Conservation (phyloP, 1,284 basidiomycete species). For the Apiotrichum veenhuisii region DNA sequence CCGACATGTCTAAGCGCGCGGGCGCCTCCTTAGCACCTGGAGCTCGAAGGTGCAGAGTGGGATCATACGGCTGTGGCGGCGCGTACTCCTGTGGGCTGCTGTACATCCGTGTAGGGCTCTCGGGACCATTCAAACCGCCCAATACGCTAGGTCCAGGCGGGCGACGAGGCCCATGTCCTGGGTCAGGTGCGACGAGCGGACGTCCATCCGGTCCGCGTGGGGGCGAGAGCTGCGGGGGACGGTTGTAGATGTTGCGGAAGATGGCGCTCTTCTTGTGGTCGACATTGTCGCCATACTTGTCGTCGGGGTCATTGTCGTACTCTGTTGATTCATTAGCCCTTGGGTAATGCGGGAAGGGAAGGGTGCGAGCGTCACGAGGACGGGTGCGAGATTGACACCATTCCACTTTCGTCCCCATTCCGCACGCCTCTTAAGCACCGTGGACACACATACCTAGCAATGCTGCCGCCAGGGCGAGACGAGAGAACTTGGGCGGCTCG, state of each 20-base stretch:
- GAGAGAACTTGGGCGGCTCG: constrained; percentile 17
- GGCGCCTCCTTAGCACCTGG: not conserved
- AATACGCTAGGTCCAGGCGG: not conserved
- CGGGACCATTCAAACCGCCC: too few relatives aligned
- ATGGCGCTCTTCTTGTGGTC: constrained; percentile 39
- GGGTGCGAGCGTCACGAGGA: not conserved
- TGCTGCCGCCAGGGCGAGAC: constrained; percentile 44
- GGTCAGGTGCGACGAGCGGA: not conserved
- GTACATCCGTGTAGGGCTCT: not conserved
- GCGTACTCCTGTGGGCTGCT: not conserved
- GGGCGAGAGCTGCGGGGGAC: constrained; percentile 12
- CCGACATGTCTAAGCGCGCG: not conserved
- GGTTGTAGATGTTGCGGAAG: constrained; percentile 30
- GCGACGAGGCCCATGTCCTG: not conserved
- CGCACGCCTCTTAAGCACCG: not conserved
- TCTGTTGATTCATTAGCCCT: too few relatives aligned
- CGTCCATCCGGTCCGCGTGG: not conserved
- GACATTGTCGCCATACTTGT: constrained; percentile 16
- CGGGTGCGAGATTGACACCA: not conserved
- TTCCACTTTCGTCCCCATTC: too few relatives aligned
- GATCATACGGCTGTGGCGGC: not conserved
- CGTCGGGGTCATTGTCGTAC: constrained; percentile 43
- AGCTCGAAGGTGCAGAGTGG: not conserved
- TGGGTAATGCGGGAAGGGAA: not conserved
- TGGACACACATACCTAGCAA: constrained; percentile 20